Base-by-base conservation (phyloP, 1,284 basidiomycete species). In the Fomitiporia mediterranea region DNA sequence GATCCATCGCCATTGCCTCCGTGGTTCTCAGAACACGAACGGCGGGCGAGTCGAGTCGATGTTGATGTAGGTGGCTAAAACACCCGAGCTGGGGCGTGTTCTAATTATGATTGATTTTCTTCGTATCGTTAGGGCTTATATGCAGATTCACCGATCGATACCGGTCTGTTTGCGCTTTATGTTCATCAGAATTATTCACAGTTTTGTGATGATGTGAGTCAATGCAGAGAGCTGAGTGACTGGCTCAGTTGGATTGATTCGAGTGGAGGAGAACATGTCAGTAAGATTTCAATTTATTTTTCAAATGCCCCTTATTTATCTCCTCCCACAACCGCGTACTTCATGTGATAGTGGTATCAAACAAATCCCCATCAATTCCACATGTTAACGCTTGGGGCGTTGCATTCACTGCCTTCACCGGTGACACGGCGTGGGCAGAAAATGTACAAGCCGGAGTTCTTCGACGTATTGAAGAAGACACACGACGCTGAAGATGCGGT, bases 131-230 rank as follows among this genome's bases (percentile, higher is more conserved):
- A 94, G 91, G 67, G 67, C 9, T 71, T 97, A 2, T 92, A 92
- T 65, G 82, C 88, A 0, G 89, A 94, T 61, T 88, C 93, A 0
- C 94, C 95, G 0, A 87, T 99, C 43, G 95, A 98, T 68, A 83
- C 91, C 0, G 90, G 90, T 0, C 76, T 97, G 1, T 89, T 96
- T 60, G 86, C 87, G 5, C 73, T 96, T 3, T 99, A 98, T 69
- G 78, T 96, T 2, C 94, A 98, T 62, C 94, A 98, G 67, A 98
- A 98, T 67, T 91, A 94, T 60, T 80, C 86, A 0, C 83, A 86
- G 52, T 99, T 93, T 67, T 93, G 89, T 65, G 72, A 79, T 38
- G 82, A 87, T 25, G 68, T 96, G 0, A 91, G 95, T 3, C 77
- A 98, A 59, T 86, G 86, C 59, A 79, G 80, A 2, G 77, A 74